Conservation (phyloP, 345 rosid genomes). For the Brassica rapa region DNA sequence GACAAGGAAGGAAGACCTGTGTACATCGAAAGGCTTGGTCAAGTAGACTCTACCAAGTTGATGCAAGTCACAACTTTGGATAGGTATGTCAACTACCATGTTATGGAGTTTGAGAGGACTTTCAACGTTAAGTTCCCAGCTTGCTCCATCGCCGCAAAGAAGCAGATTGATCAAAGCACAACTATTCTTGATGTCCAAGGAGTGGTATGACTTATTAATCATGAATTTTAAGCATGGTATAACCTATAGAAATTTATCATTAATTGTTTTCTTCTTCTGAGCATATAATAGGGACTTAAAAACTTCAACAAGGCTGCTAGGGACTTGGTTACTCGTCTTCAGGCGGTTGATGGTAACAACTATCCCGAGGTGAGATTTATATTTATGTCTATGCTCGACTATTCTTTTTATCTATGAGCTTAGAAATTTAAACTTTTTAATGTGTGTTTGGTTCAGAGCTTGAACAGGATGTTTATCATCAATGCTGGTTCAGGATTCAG, state of each 20-base stretch:
- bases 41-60: slow-evolving; percentile 80
- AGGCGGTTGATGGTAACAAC: slow-evolving; percentile 88
- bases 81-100: slow-evolving; percentile 88
- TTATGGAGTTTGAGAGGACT: slow-evolving; percentile 87
- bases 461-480: slow-evolving; percentile 97
- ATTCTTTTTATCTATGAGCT: not conserved
- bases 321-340: slow-evolving; percentile 79
- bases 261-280: not conserved
- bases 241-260: not conserved
- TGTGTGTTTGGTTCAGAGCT: slow-evolving; percentile 53
- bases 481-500: slow-evolving; percentile 99
- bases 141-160: slow-evolving; percentile 84
- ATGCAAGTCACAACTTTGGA: slow-evolving; percentile 94
- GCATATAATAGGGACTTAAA: slow-evolving; percentile 71
- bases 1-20: slow-evolving; percentile 95
- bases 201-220: slow-evolving; percentile 63
- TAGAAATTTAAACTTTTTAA: not conserved
- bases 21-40: slow-evolving; percentile 86
- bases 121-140: slow-evolving; percentile 81
- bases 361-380: slow-evolving; percentile 76
- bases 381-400: not conserved
- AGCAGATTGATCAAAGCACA: slow-evolving; percentile 91
- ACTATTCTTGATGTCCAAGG: slow-evolving; percentile 97
- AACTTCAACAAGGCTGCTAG: slow-evolving; percentile 89
- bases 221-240: not conserved